Conservation (phyloP, 805 yeast species). For the Pichia insulana region DNA sequence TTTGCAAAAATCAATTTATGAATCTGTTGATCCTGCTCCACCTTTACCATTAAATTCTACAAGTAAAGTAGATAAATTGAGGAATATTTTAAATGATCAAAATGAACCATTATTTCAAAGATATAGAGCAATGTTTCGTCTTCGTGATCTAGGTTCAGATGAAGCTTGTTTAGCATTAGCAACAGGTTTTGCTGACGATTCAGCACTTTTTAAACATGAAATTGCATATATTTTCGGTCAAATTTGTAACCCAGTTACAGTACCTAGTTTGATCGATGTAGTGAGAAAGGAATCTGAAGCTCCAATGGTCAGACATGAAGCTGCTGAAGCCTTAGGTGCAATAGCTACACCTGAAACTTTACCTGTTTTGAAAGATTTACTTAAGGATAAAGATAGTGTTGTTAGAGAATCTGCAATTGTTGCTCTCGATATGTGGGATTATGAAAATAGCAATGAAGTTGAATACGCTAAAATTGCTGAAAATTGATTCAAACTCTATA, state of each 20-base stretch:
- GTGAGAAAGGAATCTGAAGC: constrained; percentile 74
- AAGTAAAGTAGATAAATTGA: constrained; percentile 58
- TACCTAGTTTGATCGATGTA: constrained; percentile 78
- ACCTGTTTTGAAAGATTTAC: constrained; percentile 73
- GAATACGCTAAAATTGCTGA: constrained; percentile 50
- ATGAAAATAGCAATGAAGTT: constrained; percentile 75
- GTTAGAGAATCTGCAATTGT: constrained; percentile 96
- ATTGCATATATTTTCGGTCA: constrained; percentile 98
- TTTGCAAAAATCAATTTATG: constrained; percentile 67
- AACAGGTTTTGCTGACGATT: constrained; percentile 78
- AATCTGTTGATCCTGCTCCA: constrained; percentile 97
- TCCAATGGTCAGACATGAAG: constrained; percentile 99
- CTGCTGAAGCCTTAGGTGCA: constrained; percentile 96
- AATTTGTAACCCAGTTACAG: constrained; percentile 85
- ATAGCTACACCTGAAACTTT: constrained; percentile 94
- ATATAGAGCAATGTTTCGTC: constrained; percentile 96
- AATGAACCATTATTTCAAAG: constrained; percentile 77
- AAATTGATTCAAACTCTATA: not conserved
- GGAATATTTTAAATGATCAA: constrained; percentile 66
- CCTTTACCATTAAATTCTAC: constrained; percentile 61
- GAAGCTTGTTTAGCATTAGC: constrained; percentile 93
- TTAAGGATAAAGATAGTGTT: constrained; percentile 76
- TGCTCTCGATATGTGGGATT: constrained; percentile 97
- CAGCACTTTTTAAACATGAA: constrained; percentile 95
- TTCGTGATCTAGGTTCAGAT: constrained; percentile 87